Base-by-base conservation (phyloP, 495 filamentous ascomycete genomes). In the Penicillium macrosclerotiorum region DNA sequence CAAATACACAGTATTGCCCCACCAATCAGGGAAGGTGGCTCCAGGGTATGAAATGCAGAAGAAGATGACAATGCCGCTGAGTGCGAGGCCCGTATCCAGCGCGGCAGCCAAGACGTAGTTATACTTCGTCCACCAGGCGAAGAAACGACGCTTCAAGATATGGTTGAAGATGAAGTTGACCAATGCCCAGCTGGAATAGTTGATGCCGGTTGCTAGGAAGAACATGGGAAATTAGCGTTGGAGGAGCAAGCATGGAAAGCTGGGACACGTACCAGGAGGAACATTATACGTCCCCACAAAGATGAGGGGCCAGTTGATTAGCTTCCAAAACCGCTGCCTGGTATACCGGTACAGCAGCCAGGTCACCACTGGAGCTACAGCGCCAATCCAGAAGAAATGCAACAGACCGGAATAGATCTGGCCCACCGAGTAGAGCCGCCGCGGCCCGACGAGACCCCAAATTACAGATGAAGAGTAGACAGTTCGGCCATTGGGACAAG, bases 121-220 rank as follows among this genome's bases (percentile, higher is more conserved):
- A 42, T 63, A 63, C 42, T 63, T 63, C 11, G 57, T 55, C 67
- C 69, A 73, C 71, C 71, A 75, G 31, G 63, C 61, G 32, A 69
- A 69, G 47, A 59, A 69, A 8, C 41, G 57, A 8, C 55, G 55
- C 31, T 65, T 66, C 37, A 72, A 65, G 45, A 68, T 47, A 48
- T 66, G 54, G 46, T 72, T 70, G 61, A 76, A 76, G 42, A 69
- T 40, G 18, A 71, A 62, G 49, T 72, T 72, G 45, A 75, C 71
- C 20, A 75, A 55, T 12, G 68, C 69, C 69, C 71, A 74, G 47
- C 68, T 72, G 34, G 68, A 71, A 41, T 75, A 74, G 47, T 74
- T 75, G 42, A 73, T 75, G 9, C 71, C 71, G n/a, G 71, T 74
- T 4, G 70, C 72, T 47, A 57, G 46, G 29, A 47, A 23, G 12